These are phyloP conservation scores for Botrytis squamosa DNA, from an alignment of 2,329 filamentous ascomycete species.

Conservation along the genomic window DNA sequence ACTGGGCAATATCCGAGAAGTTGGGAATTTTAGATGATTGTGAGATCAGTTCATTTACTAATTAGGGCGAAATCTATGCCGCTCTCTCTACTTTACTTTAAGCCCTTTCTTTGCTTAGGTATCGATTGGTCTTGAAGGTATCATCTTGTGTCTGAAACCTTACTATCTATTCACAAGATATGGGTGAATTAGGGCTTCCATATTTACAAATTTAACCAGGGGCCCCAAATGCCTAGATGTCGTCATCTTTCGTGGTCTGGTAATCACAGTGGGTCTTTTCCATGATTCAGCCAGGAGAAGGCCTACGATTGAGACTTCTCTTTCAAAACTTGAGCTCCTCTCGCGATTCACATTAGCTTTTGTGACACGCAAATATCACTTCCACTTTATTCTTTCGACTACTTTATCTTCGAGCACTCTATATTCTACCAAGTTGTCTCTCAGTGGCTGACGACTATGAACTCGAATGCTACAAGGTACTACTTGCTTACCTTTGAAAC, in stretches of 20 bases:
- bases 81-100: neutral
- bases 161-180: neutral
- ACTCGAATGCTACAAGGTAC: neutral
- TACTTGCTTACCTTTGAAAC: neutral
- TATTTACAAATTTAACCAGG: neutral
- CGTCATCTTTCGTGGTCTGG: neutral
- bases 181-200: neutral
- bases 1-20: neutral
- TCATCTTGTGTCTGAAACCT: neutral
- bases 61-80: neutral
- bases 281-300: neutral
- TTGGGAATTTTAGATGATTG: neutral
- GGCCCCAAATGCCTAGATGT: neutral
- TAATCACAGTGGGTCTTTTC: neutral
- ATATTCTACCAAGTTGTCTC: neutral
- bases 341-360: neutral
- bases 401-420: neutral
- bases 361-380: neutral
- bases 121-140: neutral
- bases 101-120: neutral
- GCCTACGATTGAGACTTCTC: neutral
- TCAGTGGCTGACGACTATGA: neutral
- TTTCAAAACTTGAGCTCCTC: neutral
- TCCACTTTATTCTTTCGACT: neutral
- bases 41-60: neutral